phyloP scores from a whole-genome alignment of 352 stramenopile genomes.

The Phytophthora melonis region DNA sequence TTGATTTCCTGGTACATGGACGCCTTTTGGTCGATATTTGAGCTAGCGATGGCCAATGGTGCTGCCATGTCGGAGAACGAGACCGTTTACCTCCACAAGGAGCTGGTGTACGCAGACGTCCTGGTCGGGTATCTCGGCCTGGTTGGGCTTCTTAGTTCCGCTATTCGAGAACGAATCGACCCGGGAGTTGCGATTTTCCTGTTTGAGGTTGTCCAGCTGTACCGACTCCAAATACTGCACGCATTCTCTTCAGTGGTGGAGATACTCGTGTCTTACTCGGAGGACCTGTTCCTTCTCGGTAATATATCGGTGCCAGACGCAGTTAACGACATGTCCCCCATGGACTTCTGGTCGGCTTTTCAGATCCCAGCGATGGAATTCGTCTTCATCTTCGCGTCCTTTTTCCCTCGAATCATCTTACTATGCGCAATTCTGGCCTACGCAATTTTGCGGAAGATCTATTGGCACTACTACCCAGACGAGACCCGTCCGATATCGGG shows the following conservation, averaged over 20 bases:
- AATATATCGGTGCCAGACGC: not conserved
- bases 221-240: not conserved
- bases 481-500: slow-evolving; percentile 1
- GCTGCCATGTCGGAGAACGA: slow-evolving; percentile 8
- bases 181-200: slow-evolving; percentile 19
- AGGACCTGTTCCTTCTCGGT: not conserved
- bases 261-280: not conserved
- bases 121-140: slow-evolving; percentile 32
- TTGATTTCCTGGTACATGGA: slow-evolving; percentile 40
- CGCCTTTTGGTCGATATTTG: slow-evolving; percentile 41
- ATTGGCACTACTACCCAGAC: slow-evolving; percentile 20
- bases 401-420: slow-evolving; percentile 30
- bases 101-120: slow-evolving; percentile 42
- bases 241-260: not conserved
- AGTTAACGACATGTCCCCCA: slow-evolving; percentile 8
- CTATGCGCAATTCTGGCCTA: slow-evolving; percentile 7
- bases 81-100: slow-evolving; percentile 26
- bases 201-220: not conserved
- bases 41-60: slow-evolving; percentile 36
- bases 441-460: slow-evolving; percentile 22
- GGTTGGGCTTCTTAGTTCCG: slow-evolving; percentile 16
- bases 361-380: slow-evolving; percentile 16
- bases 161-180: slow-evolving; percentile 35
- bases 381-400: slow-evolving; percentile 12
- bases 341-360: slow-evolving; percentile 24